Conservation (phyloP, 768 basidiomycete genomes). For the Boletus sp. region DNA sequence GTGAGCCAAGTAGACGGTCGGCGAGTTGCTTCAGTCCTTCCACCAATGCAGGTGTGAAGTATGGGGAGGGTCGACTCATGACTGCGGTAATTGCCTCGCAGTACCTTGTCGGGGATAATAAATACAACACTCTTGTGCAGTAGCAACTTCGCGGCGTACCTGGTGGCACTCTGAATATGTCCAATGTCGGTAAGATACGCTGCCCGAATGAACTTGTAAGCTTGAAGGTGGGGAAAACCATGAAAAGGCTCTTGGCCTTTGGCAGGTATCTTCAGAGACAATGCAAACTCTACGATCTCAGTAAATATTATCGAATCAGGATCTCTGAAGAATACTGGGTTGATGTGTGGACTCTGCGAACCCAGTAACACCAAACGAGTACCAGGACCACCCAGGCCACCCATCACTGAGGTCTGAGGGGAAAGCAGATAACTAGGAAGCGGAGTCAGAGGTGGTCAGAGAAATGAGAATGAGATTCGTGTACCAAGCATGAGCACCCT, state of each 20-base stretch:
- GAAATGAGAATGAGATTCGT: constrained; percentile 5
- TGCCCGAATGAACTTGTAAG: constrained; percentile 82
- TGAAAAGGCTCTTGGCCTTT: constrained; percentile 87
- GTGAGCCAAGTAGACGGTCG: constrained; percentile 72
- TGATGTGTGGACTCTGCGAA: constrained; percentile 51
- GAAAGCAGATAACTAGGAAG: constrained; percentile 76
- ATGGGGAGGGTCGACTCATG: constrained; percentile 59
- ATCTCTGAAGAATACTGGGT: constrained; percentile 56
- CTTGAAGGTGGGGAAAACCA: constrained; percentile 83
- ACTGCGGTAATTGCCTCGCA: constrained; percentile 83
- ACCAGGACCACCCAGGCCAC: constrained; percentile 63
- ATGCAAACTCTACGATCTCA: constrained; percentile 88
- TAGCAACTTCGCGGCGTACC: constrained; percentile 40
- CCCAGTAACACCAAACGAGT: constrained; percentile 73
- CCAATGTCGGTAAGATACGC: constrained; percentile 76
- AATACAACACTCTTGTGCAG: background rate
- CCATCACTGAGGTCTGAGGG: constrained; percentile 71
- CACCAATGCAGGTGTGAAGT: constrained; percentile 61
- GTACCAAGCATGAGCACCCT: constrained; percentile 92
- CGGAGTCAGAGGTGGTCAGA: constrained; percentile 1
- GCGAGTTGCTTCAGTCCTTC: constrained; percentile 75
- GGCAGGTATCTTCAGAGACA: constrained; percentile 62
- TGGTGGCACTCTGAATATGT: constrained; percentile 68
- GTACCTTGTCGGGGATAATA: constrained; percentile 62
- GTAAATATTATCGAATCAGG: constrained; percentile 78